Evolutionary conservation across 352 stramenopile species (phyloP), one percentile per base, ranked within the genome.

Genomic region (Pelagophyceae sp.): DNA sequence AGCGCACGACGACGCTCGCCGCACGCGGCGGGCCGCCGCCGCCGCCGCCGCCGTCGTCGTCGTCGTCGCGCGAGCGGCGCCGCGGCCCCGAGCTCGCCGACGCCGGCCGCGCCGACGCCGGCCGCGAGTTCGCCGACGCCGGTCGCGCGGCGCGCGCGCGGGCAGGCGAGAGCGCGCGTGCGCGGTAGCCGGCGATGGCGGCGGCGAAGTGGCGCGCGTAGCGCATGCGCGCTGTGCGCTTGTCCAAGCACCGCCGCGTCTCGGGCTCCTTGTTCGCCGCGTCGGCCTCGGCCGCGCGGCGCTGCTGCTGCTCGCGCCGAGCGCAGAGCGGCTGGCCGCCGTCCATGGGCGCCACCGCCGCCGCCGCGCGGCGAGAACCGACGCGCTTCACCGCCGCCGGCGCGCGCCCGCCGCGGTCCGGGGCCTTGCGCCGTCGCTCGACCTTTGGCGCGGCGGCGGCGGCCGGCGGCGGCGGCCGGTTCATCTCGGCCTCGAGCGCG

Each of bases 1-100:
- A 94, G 67, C 91, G 89, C 74, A 96, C 85, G 75, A 87, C 92
- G 72, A 96, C 89, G 77, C 90, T 92, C 38, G 92, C 82, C 72
- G n/a, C n/a, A n/a, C n/a, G n/a, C n/a, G n/a, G n/a, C n/a, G n/a
- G n/a, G n/a, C 87, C 61, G 11, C 38, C 38, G 33, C 38, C 61
- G 33, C 25, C 29, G 15, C 29, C 15, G 54, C 29, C 54, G 15
- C 27, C 6, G 11, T 63, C 54, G 15, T 63, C 11, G 45, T 54
- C 45, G 11, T 54, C 45, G 11, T 54, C 45, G 11, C 23, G 11
- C 11, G 11, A 11, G 45, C 23, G 11, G 11, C 45, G 11, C 23
- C 23, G 11, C 11, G 45, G 11, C 11, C 23, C 23, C 45, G 11
- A 11, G 11, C 45, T 54, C 45, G 45, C 45, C 45, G 45, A 23